A percentile compares a stretch with the other conserved stretches of the same genome.
These are phyloP conservation scores for Phoma sp. DNA, from an alignment of 2,329 filamentous ascomycete species.

Conservation along the genomic window DNA sequence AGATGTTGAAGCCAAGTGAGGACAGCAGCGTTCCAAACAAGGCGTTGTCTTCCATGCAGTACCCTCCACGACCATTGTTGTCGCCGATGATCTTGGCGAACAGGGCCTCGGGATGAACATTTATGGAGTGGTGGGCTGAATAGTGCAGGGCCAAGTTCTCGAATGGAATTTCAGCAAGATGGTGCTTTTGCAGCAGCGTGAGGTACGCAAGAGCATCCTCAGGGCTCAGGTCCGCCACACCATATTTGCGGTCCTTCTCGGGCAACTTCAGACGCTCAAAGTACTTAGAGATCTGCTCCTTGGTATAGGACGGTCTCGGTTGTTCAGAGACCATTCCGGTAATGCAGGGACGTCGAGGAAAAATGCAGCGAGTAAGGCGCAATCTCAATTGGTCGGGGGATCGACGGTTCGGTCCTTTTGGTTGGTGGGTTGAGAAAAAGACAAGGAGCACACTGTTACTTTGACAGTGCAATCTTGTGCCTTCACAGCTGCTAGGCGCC, in stretches of 20 bases:
- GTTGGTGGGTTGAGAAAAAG: neutral
- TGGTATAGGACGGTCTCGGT: slow-evolving; percentile 30
- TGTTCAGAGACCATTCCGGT: slow-evolving; percentile 27
- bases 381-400: slow-evolving; percentile 21
- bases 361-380: slow-evolving; percentile 9
- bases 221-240: slow-evolving; percentile 29
- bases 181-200: slow-evolving; percentile 43
- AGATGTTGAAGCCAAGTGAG: slow-evolving; percentile 58
- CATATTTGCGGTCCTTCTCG: slow-evolving; percentile 29
- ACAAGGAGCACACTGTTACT: neutral
- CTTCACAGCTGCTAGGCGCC: neutral
- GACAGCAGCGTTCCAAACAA: slow-evolving; percentile 60
- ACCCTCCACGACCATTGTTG: slow-evolving; percentile 59
- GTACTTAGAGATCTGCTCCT: slow-evolving; percentile 42
- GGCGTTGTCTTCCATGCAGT: slow-evolving; percentile 67
- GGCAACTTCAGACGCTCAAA: slow-evolving; percentile 45
- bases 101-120: slow-evolving; percentile 57
- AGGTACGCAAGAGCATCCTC: slow-evolving; percentile 39
- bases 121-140: slow-evolving; percentile 49
- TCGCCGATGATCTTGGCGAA: slow-evolving; percentile 63
- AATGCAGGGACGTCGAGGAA: slow-evolving; percentile 6
- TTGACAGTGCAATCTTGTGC: neutral
- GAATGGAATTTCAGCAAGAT: slow-evolving; percentile 60
- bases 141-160: slow-evolving; percentile 64
- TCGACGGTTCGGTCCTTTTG: slow-evolving; percentile 10